Percentiles rank a stretch among this genome's conserved stretches.
These are phyloP conservation scores for Pleurotus eryngii DNA, from an alignment of 768 basidiomycete species.

Conservation along the genomic window DNA sequence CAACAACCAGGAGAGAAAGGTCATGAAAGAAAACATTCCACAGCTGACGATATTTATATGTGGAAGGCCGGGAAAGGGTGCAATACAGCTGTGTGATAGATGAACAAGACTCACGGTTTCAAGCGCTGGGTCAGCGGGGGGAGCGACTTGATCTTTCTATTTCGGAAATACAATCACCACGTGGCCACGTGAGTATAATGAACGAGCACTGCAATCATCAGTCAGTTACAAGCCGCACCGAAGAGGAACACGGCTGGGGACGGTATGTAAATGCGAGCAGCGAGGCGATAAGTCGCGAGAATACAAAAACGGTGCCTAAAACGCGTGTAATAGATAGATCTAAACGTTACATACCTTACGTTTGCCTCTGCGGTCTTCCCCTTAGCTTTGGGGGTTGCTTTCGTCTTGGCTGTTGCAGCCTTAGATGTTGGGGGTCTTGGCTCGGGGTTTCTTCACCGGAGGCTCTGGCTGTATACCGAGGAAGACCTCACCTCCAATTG, in stretches of 20 bases:
- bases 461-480: constrained; percentile 17
- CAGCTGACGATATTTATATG: constrained; percentile 11
- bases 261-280: background rate
- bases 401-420: constrained; percentile 3
- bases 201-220: background rate
- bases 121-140: constrained; percentile 1
- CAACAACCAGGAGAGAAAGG: constrained; percentile 52
- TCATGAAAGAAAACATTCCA: constrained; percentile 43
- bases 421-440: constrained; percentile 19
- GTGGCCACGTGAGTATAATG: constrained; percentile 4
- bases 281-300: background rate
- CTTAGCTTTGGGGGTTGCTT: constrained; percentile 1
- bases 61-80: constrained; percentile 8
- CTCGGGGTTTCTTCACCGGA: constrained; percentile 40
- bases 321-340: background rate
- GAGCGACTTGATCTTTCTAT: constrained; percentile 3
- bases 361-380: background rate
- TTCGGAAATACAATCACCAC: constrained; percentile 2
- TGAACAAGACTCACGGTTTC: background rate
- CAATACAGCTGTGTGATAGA: background rate
- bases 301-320: too few relatives aligned
- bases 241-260: background rate
- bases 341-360: background rate
- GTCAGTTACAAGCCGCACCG: background rate
- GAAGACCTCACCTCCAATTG: too few relatives aligned